Conservation (phyloP, 345 rosid genomes). For the Salix viminalis region DNA sequence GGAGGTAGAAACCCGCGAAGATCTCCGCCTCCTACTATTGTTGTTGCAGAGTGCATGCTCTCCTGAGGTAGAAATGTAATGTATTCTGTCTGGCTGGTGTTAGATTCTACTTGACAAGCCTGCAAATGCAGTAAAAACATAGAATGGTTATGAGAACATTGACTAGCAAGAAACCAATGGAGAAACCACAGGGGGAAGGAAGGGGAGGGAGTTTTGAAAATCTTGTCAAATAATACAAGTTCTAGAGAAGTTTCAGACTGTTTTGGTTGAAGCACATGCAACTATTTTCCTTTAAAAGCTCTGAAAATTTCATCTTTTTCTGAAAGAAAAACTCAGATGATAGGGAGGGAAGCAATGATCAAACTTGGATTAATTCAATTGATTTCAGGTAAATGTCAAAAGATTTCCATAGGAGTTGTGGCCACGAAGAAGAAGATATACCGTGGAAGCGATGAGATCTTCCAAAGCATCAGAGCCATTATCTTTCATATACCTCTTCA, state of each 20-base stretch:
- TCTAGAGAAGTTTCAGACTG: neutral
- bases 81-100: neutral
- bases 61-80: neutral
- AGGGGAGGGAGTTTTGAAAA: neutral
- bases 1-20: neutral
- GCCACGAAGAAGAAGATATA: neutral
- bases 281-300: neutral
- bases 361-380: neutral
- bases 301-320: neutral
- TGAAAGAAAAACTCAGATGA: too few relatives aligned
- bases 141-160: too few relatives aligned
- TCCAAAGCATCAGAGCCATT: conserved; percentile 23
- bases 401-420: neutral
- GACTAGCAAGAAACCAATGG: neutral
- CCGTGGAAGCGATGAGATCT: conserved; percentile 17
- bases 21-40: neutral
- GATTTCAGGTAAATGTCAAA: neutral
- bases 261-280: neutral
- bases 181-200: neutral
- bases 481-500: conserved; percentile 7
- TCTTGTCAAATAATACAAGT: neutral
- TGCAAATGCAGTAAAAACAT: neutral
- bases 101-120: neutral
- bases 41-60: neutral
- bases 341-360: too few relatives aligned